A percentile compares a stretch with the other conserved stretches of the same genome.
These are phyloP conservation scores for Trichophyton benhamiae DNA, from an alignment of 2,329 filamentous ascomycete genomes.

Conservation along the genomic window DNA sequence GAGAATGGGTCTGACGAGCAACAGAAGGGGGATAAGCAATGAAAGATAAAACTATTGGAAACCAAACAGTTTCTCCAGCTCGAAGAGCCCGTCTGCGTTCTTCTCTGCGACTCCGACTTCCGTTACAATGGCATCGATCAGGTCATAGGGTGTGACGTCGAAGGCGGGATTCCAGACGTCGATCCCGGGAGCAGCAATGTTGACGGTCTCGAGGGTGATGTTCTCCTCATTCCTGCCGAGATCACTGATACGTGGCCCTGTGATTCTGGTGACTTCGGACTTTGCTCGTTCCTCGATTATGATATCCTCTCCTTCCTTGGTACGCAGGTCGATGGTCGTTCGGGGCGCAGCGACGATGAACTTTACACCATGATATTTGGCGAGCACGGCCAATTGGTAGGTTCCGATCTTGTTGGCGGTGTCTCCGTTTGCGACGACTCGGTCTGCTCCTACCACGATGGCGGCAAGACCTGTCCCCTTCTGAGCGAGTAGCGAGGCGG, in stretches of 20 bases:
- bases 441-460: slow-evolving; percentile 87
- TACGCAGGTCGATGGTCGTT: slow-evolving; percentile 82
- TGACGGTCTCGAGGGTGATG: slow-evolving; percentile 49
- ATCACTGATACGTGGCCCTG: slow-evolving; percentile 52
- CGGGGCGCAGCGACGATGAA: slow-evolving; percentile 92
- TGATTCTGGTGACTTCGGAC: slow-evolving; percentile 74
- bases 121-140: slow-evolving; percentile 91
- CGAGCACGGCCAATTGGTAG: slow-evolving; percentile 82
- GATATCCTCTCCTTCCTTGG: slow-evolving; percentile 64
- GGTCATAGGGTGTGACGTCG: slow-evolving; percentile 75
- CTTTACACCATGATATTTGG: slow-evolving; percentile 74
- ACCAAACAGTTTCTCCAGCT: slow-evolving; percentile 29
- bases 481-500: slow-evolving; percentile 60
- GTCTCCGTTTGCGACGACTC: slow-evolving; percentile 91
- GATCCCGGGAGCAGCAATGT: slow-evolving; percentile 64
- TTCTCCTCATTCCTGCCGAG: slow-evolving; percentile 42
- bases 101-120: slow-evolving; percentile 82
- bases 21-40: background rate
- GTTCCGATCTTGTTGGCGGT: slow-evolving; percentile 98
- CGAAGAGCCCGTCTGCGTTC: slow-evolving; percentile 56
- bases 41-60: slow-evolving; percentile 1
- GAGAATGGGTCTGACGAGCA: background rate
- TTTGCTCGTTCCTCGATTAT: slow-evolving; percentile 77
- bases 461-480: slow-evolving; percentile 58
- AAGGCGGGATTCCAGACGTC: slow-evolving; percentile 95